These are phyloP conservation scores for Wickerhamomyces rabaulensis DNA, from an alignment of 805 yeast species.

Conservation along the genomic window DNA sequence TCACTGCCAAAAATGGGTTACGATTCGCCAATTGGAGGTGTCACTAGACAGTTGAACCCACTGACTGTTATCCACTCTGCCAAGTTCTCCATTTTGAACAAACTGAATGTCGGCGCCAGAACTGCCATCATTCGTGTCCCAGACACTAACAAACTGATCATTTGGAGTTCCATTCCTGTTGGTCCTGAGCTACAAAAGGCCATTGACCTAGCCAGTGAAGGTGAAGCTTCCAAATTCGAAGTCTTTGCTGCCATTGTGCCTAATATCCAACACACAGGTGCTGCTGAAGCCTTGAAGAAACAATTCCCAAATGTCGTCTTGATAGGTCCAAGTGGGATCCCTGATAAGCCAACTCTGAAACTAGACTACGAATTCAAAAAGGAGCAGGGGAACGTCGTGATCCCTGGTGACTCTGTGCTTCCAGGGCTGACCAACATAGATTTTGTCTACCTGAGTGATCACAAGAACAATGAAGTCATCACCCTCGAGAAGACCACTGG, in stretches of 20 bases:
- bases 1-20: constrained; percentile 30
- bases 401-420: constrained; percentile 30
- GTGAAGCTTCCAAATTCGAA: constrained; percentile 28
- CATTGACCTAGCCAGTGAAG: constrained; percentile 30
- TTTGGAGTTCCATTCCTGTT: constrained; percentile 58
- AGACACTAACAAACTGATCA: constrained; percentile 28
- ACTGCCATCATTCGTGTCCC: constrained; percentile 31
- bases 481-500: constrained; percentile 42
- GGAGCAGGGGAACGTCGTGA: constrained; percentile 30
- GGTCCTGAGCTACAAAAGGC: constrained; percentile 39
- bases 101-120: constrained; percentile 33
- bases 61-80: constrained; percentile 31
- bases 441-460: constrained; percentile 53
- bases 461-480: constrained; percentile 53
- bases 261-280: constrained; percentile 62
- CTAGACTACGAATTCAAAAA: constrained; percentile 36
- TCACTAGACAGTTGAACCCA: constrained; percentile 28
- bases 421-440: constrained; percentile 43
- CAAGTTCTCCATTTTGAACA: constrained; percentile 26
- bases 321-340: constrained; percentile 42
- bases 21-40: constrained; percentile 33
- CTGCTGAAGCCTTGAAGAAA: constrained; percentile 46
- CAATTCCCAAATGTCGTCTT: constrained; percentile 45
- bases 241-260: constrained; percentile 54
- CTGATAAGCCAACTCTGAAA: constrained; percentile 28